Evolutionary conservation across 768 basidiomycete species (phyloP), one percentile per base, ranked within the genome.

Genomic region (Cyclocybe cylindracea): DNA sequence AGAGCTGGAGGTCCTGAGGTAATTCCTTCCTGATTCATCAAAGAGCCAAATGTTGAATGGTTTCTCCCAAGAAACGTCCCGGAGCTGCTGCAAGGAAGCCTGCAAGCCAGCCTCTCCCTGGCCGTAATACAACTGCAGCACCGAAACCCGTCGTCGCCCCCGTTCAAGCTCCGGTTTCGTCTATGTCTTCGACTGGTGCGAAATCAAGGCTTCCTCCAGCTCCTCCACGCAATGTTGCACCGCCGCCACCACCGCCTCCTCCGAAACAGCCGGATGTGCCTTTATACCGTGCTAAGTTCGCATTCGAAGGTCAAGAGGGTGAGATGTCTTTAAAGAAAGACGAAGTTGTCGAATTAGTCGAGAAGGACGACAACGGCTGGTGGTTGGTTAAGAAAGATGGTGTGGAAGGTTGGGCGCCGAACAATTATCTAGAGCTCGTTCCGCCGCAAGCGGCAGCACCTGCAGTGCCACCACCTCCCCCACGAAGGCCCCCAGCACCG

Each of bases 321-420:
- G 97, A 99, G 69, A 87, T 98, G 79, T 75, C 84, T 5, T 69
- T 99, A 46, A 81, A 79, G 58, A 98, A 98, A 69, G 97, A 94
- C 61, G 97, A 98, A 54, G 51, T 90, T 2, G 91, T 98, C 1
- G 95, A 98, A 71, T 75, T 98, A 14, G 76, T 94, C 32, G 87
- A 96, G 74, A 94, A 97, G 64, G 86, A 94, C 56, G 85, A 94
- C 53, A 96, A 96, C 60, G 97, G 96, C 2, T 99, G 97, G 97
- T 98, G 97, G 96, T 78, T 97, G 32, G 88, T 98, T 50, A 91
- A 87, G 78, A 93, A 89, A 69, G 80, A 78, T 46, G 81, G 80
- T 2, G 70, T 74, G 13, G 94, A 98, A 65, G 97, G 93, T 10
- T 99, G 95, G 94, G 93, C 95, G 14, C 97, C 97, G 2, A 86